Evolutionary conservation across 768 basidiomycete genomes (phyloP).

Genomic region (Pleurotus djamor): DNA sequence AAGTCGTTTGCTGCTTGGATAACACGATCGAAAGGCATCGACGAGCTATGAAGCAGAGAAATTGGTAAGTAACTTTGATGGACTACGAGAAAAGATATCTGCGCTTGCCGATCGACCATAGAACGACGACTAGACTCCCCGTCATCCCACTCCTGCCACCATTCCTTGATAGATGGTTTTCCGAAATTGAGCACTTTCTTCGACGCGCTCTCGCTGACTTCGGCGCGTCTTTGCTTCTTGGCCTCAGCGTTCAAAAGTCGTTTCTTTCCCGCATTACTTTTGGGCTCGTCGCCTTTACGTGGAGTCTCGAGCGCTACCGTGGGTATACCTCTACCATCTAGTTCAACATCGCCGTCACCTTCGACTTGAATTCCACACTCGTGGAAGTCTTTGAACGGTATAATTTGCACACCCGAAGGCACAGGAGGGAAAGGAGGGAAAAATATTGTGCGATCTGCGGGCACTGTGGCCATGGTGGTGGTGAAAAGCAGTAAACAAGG

Average conservation of each 20-base stretch:
- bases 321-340: conserved; percentile 65
- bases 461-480: too few relatives aligned
- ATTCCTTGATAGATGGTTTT: conserved; percentile 29
- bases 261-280: conserved; percentile 53
- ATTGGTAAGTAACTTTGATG: conserved; percentile 4
- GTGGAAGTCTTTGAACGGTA: conserved; percentile 56
- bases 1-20: conserved; percentile 62
- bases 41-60: conserved; percentile 27
- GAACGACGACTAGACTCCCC: conserved; percentile 45
- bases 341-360: conserved; percentile 50
- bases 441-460: too few relatives aligned
- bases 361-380: conserved; percentile 53
- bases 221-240: conserved; percentile 10
- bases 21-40: conserved; percentile 51
- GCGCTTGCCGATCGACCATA: conserved; percentile 50
- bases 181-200: neutral
- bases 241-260: conserved; percentile 24
- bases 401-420: conserved; percentile 41
- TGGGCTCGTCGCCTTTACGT: conserved; percentile 55
- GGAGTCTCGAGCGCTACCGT: conserved; percentile 53
- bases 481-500: too few relatives aligned
- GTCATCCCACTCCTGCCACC: conserved; percentile 77
- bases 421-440: conserved; percentile 25
- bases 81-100: neutral
- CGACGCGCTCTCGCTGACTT: neutral